Evolutionary conservation across 2,329 filamentous ascomycete species (phyloP), one percentile per base, ranked within the genome.

Genomic region (Cordyceps cicadae): DNA sequence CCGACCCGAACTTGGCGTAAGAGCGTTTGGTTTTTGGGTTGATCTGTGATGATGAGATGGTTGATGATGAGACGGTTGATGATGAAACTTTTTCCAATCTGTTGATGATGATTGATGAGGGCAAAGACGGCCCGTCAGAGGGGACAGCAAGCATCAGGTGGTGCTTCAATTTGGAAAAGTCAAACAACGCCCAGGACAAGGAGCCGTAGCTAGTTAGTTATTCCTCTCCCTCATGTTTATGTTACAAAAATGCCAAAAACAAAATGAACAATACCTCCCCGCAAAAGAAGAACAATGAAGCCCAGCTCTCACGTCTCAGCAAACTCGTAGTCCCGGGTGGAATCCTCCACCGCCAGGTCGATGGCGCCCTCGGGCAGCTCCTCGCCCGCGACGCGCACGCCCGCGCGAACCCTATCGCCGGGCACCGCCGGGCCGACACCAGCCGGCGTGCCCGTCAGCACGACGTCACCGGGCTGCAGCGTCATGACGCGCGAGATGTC

Each of bases 401-500:
- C 92, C 29, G 90, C 92, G 64, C 82, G 87, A 82, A 99, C 90
- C 37, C 93, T 80, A 76, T 99, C 92, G 2, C 94, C 94, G 1
- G 89, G 86, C 63, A 86, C 84, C 1, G 96, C 92, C 21, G 87
- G 81, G 1, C 94, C 94, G 1, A 99, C 94, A 14, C 94, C 94
- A 77, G 97, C 97, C 54, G 94, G 94, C 55, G 94, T 99, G 19
- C 94, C 94, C n/a, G 94, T 99, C 67, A 99, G 77, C 54, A 99
- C 86, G 69, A 99, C 87, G 74, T 99, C 94, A 54, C 93, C 94
- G 69, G 89, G 85, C 75, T 96, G 88, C 62, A 99, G 80, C 9
- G 91, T 92, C 92, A 97, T 97, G 62, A 97, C 92, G 72, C 87
- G 87, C 66, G 90, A 94, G 71, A 99, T 96, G 77, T 97, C 92